Conservation (phyloP, 306 rosid genomes). For the Geum urbanum region DNA sequence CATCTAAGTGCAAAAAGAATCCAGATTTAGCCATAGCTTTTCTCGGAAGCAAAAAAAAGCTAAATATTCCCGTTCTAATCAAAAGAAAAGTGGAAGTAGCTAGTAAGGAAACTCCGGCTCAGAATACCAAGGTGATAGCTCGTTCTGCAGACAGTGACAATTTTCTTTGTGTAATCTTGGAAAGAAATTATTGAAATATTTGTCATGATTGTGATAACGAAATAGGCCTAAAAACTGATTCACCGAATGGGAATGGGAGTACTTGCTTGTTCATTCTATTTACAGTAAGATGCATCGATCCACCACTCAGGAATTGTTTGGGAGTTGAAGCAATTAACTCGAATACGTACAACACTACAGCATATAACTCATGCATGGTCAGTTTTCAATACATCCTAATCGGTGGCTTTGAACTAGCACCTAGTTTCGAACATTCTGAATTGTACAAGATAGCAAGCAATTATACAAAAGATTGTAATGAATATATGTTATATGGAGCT, state of each 20-base stretch:
- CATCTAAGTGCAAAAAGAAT: constrained; percentile 43
- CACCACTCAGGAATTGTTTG: constrained; percentile 5
- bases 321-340: constrained; percentile 3
- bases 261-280: constrained; percentile 14
- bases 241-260: neutral
- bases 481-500: neutral
- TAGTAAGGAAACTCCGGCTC: constrained; percentile 33
- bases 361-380: constrained; percentile 2
- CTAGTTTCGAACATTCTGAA: constrained; percentile 10
- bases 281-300: constrained; percentile 10
- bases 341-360: neutral
- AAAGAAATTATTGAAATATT: constrained; percentile 8
- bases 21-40: constrained; percentile 42
- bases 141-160: constrained; percentile 48
- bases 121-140: constrained; percentile 22
- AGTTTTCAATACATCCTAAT: neutral
- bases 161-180: constrained; percentile 25
- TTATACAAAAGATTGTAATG: neutral
- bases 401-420: neutral
- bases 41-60: constrained; percentile 43
- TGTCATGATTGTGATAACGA: constrained; percentile 8
- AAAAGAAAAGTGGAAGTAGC: constrained; percentile 36
- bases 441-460: neutral
- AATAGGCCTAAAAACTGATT: constrained; percentile 6
- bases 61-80: constrained; percentile 42